These are phyloP conservation scores for Pyrenopolyporus hunteri DNA, from an alignment of 495 filamentous ascomycete genomes.

Conservation along the genomic window DNA sequence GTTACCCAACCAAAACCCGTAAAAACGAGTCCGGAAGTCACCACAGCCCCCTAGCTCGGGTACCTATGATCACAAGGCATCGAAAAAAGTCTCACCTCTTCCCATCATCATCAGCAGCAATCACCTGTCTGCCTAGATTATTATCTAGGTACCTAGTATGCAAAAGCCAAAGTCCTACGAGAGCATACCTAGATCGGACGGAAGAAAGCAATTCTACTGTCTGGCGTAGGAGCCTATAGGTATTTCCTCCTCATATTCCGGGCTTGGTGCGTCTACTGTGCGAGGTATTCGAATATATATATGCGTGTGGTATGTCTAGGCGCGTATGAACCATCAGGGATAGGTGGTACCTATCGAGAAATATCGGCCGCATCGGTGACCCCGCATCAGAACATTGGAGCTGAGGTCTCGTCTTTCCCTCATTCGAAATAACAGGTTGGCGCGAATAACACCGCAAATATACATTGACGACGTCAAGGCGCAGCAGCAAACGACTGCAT, in stretches of 20 bases:
- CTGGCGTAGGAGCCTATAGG: not conserved
- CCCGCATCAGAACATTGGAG: slow-evolving; percentile 26
- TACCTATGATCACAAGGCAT: slow-evolving; percentile 36
- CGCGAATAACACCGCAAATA: slow-evolving; percentile 5
- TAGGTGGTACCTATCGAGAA: not conserved
- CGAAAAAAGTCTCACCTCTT: slow-evolving; percentile 32
- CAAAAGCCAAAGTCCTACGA: slow-evolving; percentile 6
- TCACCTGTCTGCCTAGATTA: slow-evolving; percentile 27
- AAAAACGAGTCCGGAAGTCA: slow-evolving; percentile 21
- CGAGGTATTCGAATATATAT: too few species aligned
- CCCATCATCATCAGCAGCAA: slow-evolving; percentile 22
- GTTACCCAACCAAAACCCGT: slow-evolving; percentile 25
- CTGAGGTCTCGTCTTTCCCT: slow-evolving; percentile 17
- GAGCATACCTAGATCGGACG: not conserved
- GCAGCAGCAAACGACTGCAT: slow-evolving; percentile 14
- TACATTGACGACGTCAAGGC: slow-evolving; percentile 12
- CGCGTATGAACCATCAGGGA: not conserved
- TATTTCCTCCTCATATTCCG: not conserved
- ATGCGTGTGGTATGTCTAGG: too few species aligned
- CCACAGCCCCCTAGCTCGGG: slow-evolving; percentile 30
- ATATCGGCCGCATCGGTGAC: slow-evolving; percentile 23
- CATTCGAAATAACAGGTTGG: slow-evolving; percentile 3
- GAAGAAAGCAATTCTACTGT: too few species aligned
- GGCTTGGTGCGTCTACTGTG: too few species aligned
- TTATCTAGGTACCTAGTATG: too few species aligned